Conservation (phyloP, 2,329 filamentous ascomycete species). For the Beauveria sp. region DNA sequence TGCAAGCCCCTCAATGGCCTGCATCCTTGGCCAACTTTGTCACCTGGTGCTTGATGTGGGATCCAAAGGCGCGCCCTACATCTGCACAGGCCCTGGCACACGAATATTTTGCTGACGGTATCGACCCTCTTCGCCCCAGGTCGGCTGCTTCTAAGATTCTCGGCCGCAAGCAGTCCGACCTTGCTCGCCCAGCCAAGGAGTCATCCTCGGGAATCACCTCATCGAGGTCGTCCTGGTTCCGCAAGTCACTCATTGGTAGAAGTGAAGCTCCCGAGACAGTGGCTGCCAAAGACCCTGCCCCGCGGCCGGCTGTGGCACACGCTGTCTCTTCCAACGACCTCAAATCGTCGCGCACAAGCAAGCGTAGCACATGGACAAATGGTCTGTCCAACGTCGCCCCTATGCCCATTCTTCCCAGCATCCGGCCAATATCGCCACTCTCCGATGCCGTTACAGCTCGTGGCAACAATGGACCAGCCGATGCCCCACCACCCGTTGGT, state of each 20-base stretch:
- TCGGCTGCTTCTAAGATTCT: conserved; percentile 78
- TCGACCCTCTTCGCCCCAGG: conserved; percentile 87
- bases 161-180: conserved; percentile 82
- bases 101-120: conserved; percentile 87
- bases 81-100: conserved; percentile 91
- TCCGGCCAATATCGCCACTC: conserved; percentile 91
- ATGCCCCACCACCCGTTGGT: conserved; percentile 14
- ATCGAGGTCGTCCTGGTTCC: conserved; percentile 92
- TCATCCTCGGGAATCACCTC: conserved; percentile 50
- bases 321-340: conserved; percentile 33
- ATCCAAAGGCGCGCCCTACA: conserved; percentile 84
- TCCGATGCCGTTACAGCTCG: conserved; percentile 88
- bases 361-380: conserved; percentile 91
- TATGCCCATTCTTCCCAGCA: conserved; percentile 93
- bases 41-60: conserved; percentile 99
- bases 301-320: conserved; percentile 38
- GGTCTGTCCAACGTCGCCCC: conserved; percentile 73
- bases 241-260: conserved; percentile 82
- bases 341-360: conserved; percentile 46
- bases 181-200: conserved; percentile 63
- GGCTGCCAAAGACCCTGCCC: conserved; percentile 39
- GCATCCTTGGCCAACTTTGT: conserved; percentile 82
- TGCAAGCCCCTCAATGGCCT: conserved; percentile 88
- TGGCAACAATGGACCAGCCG: conserved; percentile 54
- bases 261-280: conserved; percentile 61